Conservation (phyloP, 768 basidiomycete species). For the Russula sp. region DNA sequence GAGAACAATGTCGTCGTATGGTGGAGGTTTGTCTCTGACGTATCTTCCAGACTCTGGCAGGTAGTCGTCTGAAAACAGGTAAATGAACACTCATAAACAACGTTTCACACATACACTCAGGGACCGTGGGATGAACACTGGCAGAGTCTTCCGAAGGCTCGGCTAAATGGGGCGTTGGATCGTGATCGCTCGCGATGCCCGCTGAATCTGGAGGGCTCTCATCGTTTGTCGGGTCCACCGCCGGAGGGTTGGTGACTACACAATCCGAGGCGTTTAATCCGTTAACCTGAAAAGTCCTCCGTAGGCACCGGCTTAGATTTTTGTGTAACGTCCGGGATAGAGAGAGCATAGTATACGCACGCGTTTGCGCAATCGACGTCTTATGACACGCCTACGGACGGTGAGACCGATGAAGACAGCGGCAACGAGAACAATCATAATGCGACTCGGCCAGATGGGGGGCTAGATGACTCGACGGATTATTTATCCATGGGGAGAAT, state of each 20-base stretch:
- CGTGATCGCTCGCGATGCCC: not conserved
- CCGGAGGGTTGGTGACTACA: not conserved
- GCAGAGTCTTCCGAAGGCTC: not conserved
- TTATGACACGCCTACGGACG: not conserved
- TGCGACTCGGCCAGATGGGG: too few relatives aligned
- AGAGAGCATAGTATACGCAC: not conserved
- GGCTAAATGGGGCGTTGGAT: not conserved
- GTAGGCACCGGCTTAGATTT: not conserved
- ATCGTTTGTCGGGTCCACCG: not conserved
- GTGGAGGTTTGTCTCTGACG: slow-evolving; percentile 4
- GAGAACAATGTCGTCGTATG: not conserved
- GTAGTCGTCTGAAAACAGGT: not conserved
- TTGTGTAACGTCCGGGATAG: not conserved
- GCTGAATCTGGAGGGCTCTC: not conserved
- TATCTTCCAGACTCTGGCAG: not conserved
- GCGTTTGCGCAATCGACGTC: not conserved
- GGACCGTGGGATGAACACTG: not conserved
- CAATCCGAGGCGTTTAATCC: not conserved
- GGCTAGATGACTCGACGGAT: not conserved
- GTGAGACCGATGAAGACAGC: not conserved
- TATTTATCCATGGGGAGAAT: not conserved
- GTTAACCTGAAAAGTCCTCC: not conserved
- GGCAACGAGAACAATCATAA: not conserved
- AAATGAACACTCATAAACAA: not conserved
- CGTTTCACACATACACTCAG: not conserved